Conservation (phyloP, 1,139 yeast genomes). For the Debaryomycetaceae sp. region DNA sequence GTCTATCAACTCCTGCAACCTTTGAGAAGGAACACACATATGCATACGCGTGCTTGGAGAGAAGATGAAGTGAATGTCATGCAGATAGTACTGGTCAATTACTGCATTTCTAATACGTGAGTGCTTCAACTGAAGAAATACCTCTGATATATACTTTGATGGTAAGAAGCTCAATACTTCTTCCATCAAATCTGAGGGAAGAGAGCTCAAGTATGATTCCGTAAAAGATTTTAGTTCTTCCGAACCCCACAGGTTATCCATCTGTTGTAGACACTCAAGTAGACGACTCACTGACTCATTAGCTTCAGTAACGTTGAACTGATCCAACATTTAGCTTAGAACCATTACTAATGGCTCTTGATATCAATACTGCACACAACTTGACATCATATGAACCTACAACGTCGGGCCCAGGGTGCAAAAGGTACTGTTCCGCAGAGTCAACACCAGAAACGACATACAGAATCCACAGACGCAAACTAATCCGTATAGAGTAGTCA, state of each 20-base stretch:
- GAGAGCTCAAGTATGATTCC: not conserved
- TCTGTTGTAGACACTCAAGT: too few species aligned
- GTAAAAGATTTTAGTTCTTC: not conserved
- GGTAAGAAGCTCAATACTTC: not conserved
- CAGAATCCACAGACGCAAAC: too few species aligned
- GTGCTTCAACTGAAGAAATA: not conserved
- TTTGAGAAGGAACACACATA: conserved; percentile 14
- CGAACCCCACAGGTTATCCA: not conserved
- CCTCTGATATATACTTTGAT: not conserved
- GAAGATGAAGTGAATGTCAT: conserved; percentile 33
- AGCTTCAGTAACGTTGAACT: too few species aligned
- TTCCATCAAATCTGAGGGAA: not conserved
- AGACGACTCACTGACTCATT: too few species aligned
- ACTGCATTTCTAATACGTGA: conserved; percentile 17
- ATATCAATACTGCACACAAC: not conserved
- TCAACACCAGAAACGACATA: too few species aligned
- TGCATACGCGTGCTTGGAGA: conserved; percentile 31
- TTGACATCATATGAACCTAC: too few species aligned
- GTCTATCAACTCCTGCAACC: conserved; percentile 19
- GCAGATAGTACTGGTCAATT: conserved; percentile 23
- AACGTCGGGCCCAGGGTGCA: too few species aligned
- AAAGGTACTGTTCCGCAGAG: too few species aligned
- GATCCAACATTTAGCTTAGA: not conserved
- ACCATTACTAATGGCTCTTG: not conserved
- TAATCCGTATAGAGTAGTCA: too few species aligned